A percentile compares a stretch with the other conserved stretches of the same genome.
Conservation (phyloP, 1,284 basidiomycete species). For the Wolfiporia cocos region DNA sequence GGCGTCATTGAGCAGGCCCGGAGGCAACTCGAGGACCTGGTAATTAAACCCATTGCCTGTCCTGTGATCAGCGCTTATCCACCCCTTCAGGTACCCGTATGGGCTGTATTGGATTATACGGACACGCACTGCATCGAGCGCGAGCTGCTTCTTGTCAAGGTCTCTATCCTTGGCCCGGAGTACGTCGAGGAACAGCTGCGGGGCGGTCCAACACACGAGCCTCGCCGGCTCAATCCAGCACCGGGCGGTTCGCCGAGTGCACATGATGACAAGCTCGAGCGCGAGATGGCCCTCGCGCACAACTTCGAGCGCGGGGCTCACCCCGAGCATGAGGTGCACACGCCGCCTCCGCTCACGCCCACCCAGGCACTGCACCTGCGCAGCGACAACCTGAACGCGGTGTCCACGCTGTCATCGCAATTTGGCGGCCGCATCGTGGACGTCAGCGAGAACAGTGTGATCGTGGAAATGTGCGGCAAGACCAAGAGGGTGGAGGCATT, state of each 20-base stretch:
- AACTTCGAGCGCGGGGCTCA: slow-evolving; percentile 58
- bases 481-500: slow-evolving; percentile 90
- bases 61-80: slow-evolving; percentile 4
- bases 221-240: slow-evolving; percentile 32
- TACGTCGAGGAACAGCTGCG: slow-evolving; percentile 88
- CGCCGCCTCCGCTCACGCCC: slow-evolving; percentile 37
- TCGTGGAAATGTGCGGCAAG: slow-evolving; percentile 95
- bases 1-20: slow-evolving; percentile 97
- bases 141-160: slow-evolving; percentile 33
- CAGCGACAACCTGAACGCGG: slow-evolving; percentile 85
- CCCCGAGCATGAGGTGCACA: slow-evolving; percentile 15
- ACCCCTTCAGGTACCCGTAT: slow-evolving; percentile 81
- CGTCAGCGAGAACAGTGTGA: slow-evolving; percentile 89
- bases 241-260: slow-evolving; percentile 13
- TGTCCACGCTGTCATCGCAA: slow-evolving; percentile 81
- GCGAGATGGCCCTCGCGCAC: slow-evolving; percentile 65
- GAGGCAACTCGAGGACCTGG: slow-evolving; percentile 90
- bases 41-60: slow-evolving; percentile 33
- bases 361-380: slow-evolving; percentile 85
- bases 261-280: slow-evolving; percentile 49
- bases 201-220: slow-evolving; percentile 79
- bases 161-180: slow-evolving; percentile 96
- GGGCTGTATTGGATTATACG: slow-evolving; percentile 96
- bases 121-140: slow-evolving; percentile 61
- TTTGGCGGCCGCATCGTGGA: slow-evolving; percentile 95